phyloP scores from a whole-genome alignment of 2,329 filamentous ascomycete genomes.

The Lecanosticta acicola region DNA sequence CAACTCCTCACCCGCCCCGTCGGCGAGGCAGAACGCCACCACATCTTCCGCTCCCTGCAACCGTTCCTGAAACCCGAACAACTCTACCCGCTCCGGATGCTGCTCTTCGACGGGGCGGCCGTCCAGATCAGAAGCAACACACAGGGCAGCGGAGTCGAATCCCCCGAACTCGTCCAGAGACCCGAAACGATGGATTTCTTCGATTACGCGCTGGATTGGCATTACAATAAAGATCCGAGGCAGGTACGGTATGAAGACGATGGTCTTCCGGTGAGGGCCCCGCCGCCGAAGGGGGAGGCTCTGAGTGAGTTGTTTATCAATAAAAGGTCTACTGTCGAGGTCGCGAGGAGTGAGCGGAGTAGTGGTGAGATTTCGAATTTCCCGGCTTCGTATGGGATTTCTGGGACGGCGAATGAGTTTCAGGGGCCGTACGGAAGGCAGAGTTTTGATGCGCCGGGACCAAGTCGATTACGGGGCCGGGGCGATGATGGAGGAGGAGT shows the following conservation, averaged over 20 bases:
- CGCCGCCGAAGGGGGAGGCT: not conserved
- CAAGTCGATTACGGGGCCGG: not conserved
- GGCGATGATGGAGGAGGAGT: not conserved
- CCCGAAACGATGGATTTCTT: conserved; percentile 2
- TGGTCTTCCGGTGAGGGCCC: not conserved
- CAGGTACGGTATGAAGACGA: not conserved
- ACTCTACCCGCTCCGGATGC: conserved; percentile 3
- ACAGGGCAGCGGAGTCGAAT: not conserved
- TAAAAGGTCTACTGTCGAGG: not conserved
- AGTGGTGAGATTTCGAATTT: no score
- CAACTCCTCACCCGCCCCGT: conserved; percentile 1
- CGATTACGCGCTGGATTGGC: not conserved
- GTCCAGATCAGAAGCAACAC: conserved; percentile 1
- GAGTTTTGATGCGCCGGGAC: not conserved
- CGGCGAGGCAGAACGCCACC: conserved; percentile 1
- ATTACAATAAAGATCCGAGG: not conserved
- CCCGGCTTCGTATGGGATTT: no score
- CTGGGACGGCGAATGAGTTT: not conserved
- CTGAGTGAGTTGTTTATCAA: not conserved
- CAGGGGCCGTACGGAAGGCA: not conserved
- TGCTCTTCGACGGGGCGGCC: conserved; percentile 1
- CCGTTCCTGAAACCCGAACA: not conserved
- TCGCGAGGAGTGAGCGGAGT: not conserved
- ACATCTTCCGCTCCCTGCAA: conserved; percentile 1
- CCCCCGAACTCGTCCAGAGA: not conserved